These are phyloP conservation scores for Cladosporium oxysporum DNA, from an alignment of 2,329 filamentous ascomycete species.

Conservation along the genomic window DNA sequence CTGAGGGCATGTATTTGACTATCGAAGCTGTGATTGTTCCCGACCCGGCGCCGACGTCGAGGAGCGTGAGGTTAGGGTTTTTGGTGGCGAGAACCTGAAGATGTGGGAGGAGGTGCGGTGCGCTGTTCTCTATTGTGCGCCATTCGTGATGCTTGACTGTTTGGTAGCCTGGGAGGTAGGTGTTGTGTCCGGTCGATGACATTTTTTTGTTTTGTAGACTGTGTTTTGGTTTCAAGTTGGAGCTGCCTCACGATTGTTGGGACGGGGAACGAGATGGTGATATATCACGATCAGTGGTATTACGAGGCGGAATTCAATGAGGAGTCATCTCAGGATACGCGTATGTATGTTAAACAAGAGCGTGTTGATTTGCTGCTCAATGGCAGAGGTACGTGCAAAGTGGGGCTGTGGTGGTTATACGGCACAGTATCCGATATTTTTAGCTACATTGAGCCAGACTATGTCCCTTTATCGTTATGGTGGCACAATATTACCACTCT, in stretches of 20 bases:
- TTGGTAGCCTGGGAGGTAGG: conserved; percentile 47
- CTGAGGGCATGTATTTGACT: conserved; percentile 45
- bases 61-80: conserved; percentile 39
- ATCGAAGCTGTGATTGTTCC: conserved; percentile 52
- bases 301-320: background rate
- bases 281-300: background rate
- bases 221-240: background rate
- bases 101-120: conserved; percentile 36
- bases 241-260: background rate
- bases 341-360: background rate
- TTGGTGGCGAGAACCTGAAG: conserved; percentile 28
- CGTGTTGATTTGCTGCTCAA: background rate
- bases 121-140: conserved; percentile 49
- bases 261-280: background rate
- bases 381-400: background rate
- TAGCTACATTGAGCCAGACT: background rate
- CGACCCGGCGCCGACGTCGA: conserved; percentile 52
- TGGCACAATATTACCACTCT: background rate
- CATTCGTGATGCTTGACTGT: conserved; percentile 46
- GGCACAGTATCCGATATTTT: background rate
- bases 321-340: background rate
- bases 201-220: background rate
- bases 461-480: background rate
- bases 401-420: background rate
- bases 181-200: conserved; percentile 9